A percentile compares a stretch with the other conserved stretches of the same genome.
These are phyloP conservation scores for Yarrowia sp. DNA, from an alignment of 805 yeast species.

Conservation along the genomic window DNA sequence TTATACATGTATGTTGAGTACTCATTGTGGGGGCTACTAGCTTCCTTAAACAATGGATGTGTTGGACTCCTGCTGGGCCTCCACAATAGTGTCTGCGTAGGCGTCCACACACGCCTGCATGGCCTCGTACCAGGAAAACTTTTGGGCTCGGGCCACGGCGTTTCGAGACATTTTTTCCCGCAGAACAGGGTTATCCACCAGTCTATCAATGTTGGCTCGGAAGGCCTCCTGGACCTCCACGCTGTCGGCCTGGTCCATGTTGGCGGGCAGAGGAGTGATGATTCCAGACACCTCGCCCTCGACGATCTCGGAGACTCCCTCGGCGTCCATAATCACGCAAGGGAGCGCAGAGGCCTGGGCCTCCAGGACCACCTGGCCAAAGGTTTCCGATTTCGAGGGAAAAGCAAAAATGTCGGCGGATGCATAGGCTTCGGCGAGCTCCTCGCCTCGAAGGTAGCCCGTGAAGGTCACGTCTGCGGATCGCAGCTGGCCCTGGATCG, in stretches of 20 bases:
- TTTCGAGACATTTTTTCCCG: conserved; percentile 20
- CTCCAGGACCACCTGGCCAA: conserved; percentile 32
- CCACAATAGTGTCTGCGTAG: conserved; percentile 24
- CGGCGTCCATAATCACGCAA: conserved; percentile 29
- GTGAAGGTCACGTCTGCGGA: conserved; percentile 29
- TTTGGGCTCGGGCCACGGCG: conserved; percentile 22
- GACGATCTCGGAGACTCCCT: conserved; percentile 31
- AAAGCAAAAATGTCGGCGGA: conserved; percentile 30
- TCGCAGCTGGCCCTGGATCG: conserved; percentile 27
- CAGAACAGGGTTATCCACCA: conserved; percentile 19
- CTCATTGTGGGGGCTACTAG: not conserved
- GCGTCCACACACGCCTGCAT: conserved; percentile 27
- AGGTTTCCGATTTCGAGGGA: conserved; percentile 31
- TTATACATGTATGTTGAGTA: conserved; percentile 23
- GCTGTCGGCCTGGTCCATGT: conserved; percentile 10
- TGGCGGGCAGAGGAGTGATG: conserved; percentile 14
- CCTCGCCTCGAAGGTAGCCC: conserved; percentile 30
- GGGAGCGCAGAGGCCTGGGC: conserved; percentile 32
- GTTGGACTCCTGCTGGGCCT: not conserved
- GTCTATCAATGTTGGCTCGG: conserved; percentile 24
- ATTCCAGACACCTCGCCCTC: conserved; percentile 28
- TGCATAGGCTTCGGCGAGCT: conserved; percentile 29
- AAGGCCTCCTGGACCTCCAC: conserved; percentile 21
- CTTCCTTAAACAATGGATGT: not conserved
- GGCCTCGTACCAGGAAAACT: conserved; percentile 26